Evolutionary conservation across 148 eudicot genomes (phyloP), one percentile per base, ranked within the genome.

Genomic region (Vaccinium macrocarpon): DNA sequence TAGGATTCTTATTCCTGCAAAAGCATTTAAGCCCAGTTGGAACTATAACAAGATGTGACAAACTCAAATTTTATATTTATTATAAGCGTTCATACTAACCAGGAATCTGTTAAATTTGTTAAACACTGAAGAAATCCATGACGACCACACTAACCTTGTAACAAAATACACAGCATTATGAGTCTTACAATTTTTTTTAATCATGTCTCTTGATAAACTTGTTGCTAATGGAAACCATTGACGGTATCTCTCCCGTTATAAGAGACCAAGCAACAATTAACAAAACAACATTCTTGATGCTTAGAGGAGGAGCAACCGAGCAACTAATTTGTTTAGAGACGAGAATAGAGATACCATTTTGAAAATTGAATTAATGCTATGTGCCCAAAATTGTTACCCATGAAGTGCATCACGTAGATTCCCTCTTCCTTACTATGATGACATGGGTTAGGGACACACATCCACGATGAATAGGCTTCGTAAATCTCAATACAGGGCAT

Each of bases 1-100:
- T 66, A 53, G 91, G 73, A 8, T 82, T 76, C 87, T 91, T 84
- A 68, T 64, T 87, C 86, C 95, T 91, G 85, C 29, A 81, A 83
- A 66, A 68, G 53, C 76, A 76, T 77, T 77, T 42, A 82, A 50
- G 38, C 52, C 11, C 16, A 14, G 48, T 57, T 27, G 38, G 38
- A 27, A 38, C 29, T 27, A 8, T 19, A 61, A 68, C 18, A 12
- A 68, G 8, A 5, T 4, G 73, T 7, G 7, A 68, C 73, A 68
- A 14, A 68, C 38, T 27, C 73, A 68, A 68, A 64, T 5, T 27
- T 68, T 6, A 68, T 66, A 11, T 29, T 68, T 29, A 68, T 13
- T 13, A 27, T 3, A 7, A 13, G 13, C 13, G 13, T 51, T 5
- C 46, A 42, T 42, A 42, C 46, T 42, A 42, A n/a, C 3, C 68